Evolutionary conservation across 805 yeast species (phyloP), one percentile per base, ranked within the genome.

Genomic region (Yamadazyma olivae): DNA sequence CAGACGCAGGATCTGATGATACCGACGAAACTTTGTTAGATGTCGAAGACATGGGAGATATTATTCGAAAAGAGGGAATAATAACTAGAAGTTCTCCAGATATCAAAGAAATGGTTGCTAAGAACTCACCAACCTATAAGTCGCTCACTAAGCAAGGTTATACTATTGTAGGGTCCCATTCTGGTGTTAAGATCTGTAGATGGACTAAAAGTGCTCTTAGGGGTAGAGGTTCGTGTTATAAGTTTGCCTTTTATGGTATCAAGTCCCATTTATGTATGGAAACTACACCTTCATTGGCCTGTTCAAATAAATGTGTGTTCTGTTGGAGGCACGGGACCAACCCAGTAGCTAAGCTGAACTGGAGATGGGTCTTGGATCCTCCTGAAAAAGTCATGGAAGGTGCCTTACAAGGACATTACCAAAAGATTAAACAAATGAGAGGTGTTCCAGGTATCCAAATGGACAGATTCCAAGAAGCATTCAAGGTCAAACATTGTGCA

Each of bases 311-410:
- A 57, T 89, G 97, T 72, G 96, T 90, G 4, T 89, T 89, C 54
- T 89, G 97, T 64, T 89, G 97, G 97, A 76, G 97, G 57, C 97
- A 89, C 59, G 97, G 97, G 32, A 89, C 96, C 2, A 90, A 89
- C 53, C 97, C 97, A 0, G 96, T 90, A 2, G 96, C 96, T 13
- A 89, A 95, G 19, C 82, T 83, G 41, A 67, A 66, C 44, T 89
- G 97, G 97, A 70, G 96, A 51, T 89, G 97, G 97, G 91, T 88
- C 51, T 85, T 88, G 10, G 96, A 89, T 58, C 81, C 83, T 15
- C 96, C 97, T 0, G 90, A 86, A 48, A 80, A 70, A 41, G 86
- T 89, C 33, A 56, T 89, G 38, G 77, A 84, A 30, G 96, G 96
- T 19, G 96, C 96, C 0, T 61, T 89, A 30, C 79, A 74, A 45